Base-by-base conservation (phyloP, 176 grass and related monocot genomes). In the Puccinellia tenuiflora region DNA sequence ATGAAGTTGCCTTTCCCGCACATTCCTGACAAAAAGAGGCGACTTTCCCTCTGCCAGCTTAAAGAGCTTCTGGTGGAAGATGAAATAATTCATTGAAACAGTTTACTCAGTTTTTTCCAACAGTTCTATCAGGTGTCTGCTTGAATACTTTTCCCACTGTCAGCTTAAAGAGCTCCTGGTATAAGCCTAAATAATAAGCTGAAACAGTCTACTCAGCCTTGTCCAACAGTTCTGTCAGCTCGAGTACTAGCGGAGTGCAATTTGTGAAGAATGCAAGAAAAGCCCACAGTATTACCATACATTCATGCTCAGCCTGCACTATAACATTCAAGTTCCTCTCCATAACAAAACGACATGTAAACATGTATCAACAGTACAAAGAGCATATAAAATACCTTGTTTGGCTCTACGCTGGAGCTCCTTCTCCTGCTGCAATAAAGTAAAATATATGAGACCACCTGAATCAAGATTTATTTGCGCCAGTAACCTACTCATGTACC, bases 381-480 rank as follows among this genome's bases (percentile, higher is more conserved):
- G 55, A 76, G 46, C 54, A 82, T 53, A 79, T 43, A 46, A 55
- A 45, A 13, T 57, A 92, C 90, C 90, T 73, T 89, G 65, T 86
- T 89, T 65, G 78, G 26, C 42, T 89, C 84, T 59, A 69, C 2
- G 38, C 55, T 79, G 63, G 87, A 43, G 21, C 20, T 84, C 80
- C 87, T 89, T 81, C 84, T 89, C 76, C 87, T 86, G 52, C 87
- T 89, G 61, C 55, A 65, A 80, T 62, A 81, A 55, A 39, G 76
- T 83, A 22, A 7, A 33, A 66, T 18, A 56, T 21, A 74, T 88
- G 35, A 83, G 47, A 86, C 9, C 45, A 50, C 38, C 69, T n/a
- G n/a, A 40, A 82, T 45, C 7, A 81, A 24, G 13, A 56, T 65
- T 15, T 40, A 40, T 77, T 40, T 2, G 17, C 43, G 17, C 1